Evolutionary conservation across 768 basidiomycete species (phyloP).

Genomic region (Lentinula aciculospora): DNA sequence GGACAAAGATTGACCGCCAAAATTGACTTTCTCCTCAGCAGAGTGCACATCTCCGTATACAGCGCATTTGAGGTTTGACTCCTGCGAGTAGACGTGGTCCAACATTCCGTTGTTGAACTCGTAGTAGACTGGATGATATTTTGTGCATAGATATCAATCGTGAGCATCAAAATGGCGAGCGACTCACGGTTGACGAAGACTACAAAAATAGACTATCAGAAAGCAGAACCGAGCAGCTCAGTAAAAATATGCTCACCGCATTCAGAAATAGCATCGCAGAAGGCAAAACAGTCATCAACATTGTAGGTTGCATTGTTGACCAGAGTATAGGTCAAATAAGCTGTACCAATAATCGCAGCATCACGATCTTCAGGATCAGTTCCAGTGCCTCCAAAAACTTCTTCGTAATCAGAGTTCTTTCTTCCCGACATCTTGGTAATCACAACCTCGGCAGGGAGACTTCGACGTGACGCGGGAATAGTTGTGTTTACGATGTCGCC

Average conservation of each 20-base stretch:
- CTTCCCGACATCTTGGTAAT: constrained; percentile 9
- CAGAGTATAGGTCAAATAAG: constrained; percentile 42
- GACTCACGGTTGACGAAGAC: constrained; percentile 35
- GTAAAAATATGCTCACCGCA: constrained; percentile 32
- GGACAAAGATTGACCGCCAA: constrained; percentile 33
- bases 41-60: constrained; percentile 37
- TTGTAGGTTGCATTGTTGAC: constrained; percentile 41
- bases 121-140: constrained; percentile 27
- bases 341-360: constrained; percentile 38
- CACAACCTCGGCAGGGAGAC: constrained; percentile 5
- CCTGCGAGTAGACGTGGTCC: constrained; percentile 29
- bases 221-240: not conserved
- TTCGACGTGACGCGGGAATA: not conserved
- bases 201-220: constrained; percentile 11
- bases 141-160: not conserved
- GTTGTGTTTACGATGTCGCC: constrained; percentile 26
- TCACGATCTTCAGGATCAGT: constrained; percentile 30
- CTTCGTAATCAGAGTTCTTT: constrained; percentile 19
- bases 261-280: constrained; percentile 27
- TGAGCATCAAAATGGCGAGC: not conserved
- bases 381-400: constrained; percentile 34
- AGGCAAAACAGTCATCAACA: constrained; percentile 35
- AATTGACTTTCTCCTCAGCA: constrained; percentile 39
- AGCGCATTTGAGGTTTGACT: constrained; percentile 45
- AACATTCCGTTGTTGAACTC: constrained; percentile 39